These are phyloP conservation scores for Dictyostelium firmibasis DNA, from an alignment of 78 protist genomes.

Conservation along the genomic window DNA sequence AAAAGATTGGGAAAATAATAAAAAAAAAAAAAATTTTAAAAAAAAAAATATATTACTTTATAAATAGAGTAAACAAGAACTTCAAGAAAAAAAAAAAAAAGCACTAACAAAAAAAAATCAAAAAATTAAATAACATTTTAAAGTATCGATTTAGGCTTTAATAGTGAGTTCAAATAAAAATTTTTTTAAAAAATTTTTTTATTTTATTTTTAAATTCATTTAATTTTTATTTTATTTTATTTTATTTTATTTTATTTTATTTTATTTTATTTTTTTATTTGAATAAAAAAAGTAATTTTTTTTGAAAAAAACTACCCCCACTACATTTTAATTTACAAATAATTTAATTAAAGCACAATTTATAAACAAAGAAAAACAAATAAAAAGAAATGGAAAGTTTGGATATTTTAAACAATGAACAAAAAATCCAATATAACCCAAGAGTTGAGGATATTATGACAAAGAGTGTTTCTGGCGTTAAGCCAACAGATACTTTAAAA, in stretches of 20 bases:
- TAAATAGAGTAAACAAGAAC: neutral
- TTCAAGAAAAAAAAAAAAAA: neutral
- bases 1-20: neutral
- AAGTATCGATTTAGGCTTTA: neutral
- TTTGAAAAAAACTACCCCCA: neutral
- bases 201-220: neutral
- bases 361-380: neutral
- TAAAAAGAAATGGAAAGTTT: neutral
- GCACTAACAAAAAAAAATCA: too few species aligned
- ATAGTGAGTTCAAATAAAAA: neutral
- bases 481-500: conserved; percentile 29
- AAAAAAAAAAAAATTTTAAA: neutral
- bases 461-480: neutral
- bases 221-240: neutral
- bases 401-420: neutral
- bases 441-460: conserved; percentile 29
- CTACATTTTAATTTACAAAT: neutral
- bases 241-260: neutral
- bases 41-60: too few species aligned
- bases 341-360: neutral
- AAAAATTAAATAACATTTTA: neutral
- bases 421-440: conserved; percentile 15
- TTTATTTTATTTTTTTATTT: neutral
- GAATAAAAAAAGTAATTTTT: neutral
- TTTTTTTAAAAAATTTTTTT: too few species aligned